These are phyloP conservation scores for Cladochytrium tenue DNA, from an alignment of 371 early-diverging fungal genomes.

Conservation along the genomic window DNA sequence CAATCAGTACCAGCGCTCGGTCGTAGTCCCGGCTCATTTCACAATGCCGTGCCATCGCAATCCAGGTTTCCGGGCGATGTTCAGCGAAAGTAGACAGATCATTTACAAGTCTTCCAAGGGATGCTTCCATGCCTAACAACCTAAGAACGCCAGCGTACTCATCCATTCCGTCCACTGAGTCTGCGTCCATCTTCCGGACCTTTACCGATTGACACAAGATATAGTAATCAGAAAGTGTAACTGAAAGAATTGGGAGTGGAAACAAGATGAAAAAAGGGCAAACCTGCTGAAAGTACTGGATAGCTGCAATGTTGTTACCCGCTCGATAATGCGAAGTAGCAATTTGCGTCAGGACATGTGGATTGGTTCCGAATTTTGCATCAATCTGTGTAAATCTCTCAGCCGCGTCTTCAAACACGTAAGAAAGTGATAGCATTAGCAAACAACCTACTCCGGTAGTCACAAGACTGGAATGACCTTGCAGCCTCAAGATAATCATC, in stretches of 20 bases:
- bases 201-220: neutral
- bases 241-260: neutral
- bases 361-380: neutral
- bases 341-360: neutral
- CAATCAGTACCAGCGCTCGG: conserved; percentile 16
- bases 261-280: neutral
- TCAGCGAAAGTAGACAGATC: conserved; percentile 2
- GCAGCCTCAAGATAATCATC: neutral
- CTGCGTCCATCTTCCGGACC: conserved; percentile 16
- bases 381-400: neutral
- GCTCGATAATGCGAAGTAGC: conserved; percentile 1
- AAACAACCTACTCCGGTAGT: neutral
- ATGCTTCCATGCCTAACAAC: neutral
- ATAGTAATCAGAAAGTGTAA: too few relatives aligned
- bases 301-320: conserved; percentile 1
- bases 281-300: conserved; percentile 5
- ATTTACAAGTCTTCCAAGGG: conserved; percentile 9
- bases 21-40: conserved; percentile 14
- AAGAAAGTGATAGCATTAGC: neutral
- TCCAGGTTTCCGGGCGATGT: conserved; percentile 17
- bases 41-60: conserved; percentile 17
- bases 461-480: neutral
- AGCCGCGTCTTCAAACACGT: neutral
- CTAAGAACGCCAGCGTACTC: conserved; percentile 15
- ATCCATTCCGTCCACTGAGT: conserved; percentile 22